Percentiles rank a stretch among this genome's conserved stretches.
Evolutionary conservation across 441 rosid genomes (phyloP).

Genomic region (Brassica balearica): DNA sequence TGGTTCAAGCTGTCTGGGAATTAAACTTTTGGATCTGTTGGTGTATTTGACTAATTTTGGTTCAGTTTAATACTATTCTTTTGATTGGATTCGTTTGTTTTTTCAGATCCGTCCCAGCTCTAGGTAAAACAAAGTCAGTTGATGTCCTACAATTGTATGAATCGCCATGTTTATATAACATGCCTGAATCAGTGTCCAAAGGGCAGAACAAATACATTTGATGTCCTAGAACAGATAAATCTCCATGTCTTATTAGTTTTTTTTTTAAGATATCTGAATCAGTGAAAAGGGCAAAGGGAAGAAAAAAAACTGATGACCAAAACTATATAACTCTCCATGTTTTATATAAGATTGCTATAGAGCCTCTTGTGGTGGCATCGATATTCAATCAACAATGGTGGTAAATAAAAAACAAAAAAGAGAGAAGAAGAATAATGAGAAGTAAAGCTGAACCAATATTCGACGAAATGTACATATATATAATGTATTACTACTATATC

Average conservation of each 20-base stretch:
- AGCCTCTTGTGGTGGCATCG: constrained; percentile 22
- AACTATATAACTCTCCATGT: constrained; percentile 31
- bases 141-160: background rate
- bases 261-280: constrained; percentile 8
- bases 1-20: too few species aligned
- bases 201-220: background rate
- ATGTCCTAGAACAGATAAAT: constrained; percentile 18
- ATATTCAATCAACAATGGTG: constrained; percentile 30
- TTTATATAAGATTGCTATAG: constrained; percentile 27
- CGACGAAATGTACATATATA: constrained; percentile 19
- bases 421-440: constrained; percentile 11
- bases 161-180: background rate
- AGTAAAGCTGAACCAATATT: constrained; percentile 17
- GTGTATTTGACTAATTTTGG: too few species aligned
- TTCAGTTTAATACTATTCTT: too few species aligned
- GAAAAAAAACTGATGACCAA: background rate
- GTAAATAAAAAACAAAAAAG: background rate
- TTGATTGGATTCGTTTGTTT: background rate
- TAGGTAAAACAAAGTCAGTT: background rate
- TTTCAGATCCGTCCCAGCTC: background rate
- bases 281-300: constrained; percentile 1
- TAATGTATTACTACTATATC: constrained; percentile 34
- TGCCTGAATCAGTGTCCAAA: constrained; percentile 13
- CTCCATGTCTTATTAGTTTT: constrained; percentile 13
- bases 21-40: background rate